A percentile compares a stretch with the other conserved stretches of the same genome.
These are phyloP conservation scores for Vicia villosa DNA, from an alignment of 306 rosid species.

Conservation along the genomic window DNA sequence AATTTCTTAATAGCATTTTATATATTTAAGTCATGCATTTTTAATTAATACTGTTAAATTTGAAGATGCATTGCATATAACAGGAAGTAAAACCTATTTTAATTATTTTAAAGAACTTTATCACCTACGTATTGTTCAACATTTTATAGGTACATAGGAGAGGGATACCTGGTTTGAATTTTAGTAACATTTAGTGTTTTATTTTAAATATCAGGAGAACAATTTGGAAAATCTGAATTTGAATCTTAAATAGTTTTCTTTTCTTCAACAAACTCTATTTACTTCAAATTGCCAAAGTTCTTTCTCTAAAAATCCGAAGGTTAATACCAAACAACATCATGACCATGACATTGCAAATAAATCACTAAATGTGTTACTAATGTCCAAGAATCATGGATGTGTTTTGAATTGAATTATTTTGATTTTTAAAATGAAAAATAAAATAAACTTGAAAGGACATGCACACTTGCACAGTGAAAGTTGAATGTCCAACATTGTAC, in stretches of 20 bases:
- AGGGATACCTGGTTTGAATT: not conserved
- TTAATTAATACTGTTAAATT: not conserved
- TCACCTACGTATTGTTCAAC: not conserved
- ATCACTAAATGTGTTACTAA: no score
- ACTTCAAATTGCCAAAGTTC: no score
- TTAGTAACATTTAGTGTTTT: not conserved
- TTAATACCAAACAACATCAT: no score
- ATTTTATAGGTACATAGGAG: not conserved
- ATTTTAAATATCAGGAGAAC: not conserved
- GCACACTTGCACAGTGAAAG: not conserved
- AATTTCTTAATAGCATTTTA: not conserved
- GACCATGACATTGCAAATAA: no score
- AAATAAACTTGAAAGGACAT: not conserved
- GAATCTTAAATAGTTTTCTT: not conserved
- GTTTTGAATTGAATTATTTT: not conserved
- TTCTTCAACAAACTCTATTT: no score
- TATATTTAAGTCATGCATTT: not conserved
- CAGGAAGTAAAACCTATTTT: not conserved
- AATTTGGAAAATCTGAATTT: not conserved
- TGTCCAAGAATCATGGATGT: not conserved
- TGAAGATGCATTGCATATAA: not conserved
- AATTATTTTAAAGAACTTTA: not conserved
- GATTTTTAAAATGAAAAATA: not conserved
- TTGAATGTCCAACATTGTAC: constrained; percentile 1
- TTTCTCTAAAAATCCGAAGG: no score